Conservation (phyloP, 495 filamentous ascomycete genomes). For the Aeminium ludgeri region DNA sequence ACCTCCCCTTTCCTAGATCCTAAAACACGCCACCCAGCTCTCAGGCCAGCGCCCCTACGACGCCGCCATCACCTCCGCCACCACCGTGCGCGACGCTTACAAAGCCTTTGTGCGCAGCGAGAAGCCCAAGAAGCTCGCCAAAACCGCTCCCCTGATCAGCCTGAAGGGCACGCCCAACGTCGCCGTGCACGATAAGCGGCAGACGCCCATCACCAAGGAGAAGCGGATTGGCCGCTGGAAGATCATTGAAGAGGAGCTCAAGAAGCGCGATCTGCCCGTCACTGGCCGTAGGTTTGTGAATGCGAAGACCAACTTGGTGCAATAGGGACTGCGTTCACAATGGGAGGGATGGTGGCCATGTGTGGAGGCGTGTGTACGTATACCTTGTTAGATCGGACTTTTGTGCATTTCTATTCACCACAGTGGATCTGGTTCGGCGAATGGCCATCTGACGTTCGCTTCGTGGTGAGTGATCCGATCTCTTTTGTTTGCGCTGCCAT, state of each 20-base stretch:
- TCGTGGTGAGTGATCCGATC: too few relatives aligned
- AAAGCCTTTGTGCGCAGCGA: constrained; percentile 36
- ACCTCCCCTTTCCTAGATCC: constrained; percentile 34
- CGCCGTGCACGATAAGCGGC: constrained; percentile 38
- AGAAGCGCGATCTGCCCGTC: constrained; percentile 34
- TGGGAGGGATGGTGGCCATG: too few relatives aligned
- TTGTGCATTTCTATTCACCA: too few relatives aligned
- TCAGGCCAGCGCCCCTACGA: constrained; percentile 61
- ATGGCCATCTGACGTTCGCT: too few relatives aligned
- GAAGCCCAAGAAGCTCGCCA: constrained; percentile 39
- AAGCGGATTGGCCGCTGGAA: constrained; percentile 68
- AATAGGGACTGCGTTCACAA: too few relatives aligned
- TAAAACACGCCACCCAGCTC: constrained; percentile 63
- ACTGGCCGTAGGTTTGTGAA: constrained; percentile 5
- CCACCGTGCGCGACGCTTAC: constrained; percentile 40
- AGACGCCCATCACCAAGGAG: constrained; percentile 54
- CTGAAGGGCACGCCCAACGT: constrained; percentile 49
- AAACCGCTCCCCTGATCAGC: constrained; percentile 23
- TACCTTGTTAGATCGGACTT: too few relatives aligned
- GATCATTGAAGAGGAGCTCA: constrained; percentile 58
- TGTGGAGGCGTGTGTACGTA: too few relatives aligned
- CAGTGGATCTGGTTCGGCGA: too few relatives aligned
- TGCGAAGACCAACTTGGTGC: not conserved
- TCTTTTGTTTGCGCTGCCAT: too few relatives aligned
- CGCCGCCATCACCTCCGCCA: constrained; percentile 35